A percentile compares a stretch with the other conserved stretches of the same genome.
Evolutionary conservation across 2,329 filamentous ascomycete species (phyloP).

Genomic region (Fusarium subglutinans): DNA sequence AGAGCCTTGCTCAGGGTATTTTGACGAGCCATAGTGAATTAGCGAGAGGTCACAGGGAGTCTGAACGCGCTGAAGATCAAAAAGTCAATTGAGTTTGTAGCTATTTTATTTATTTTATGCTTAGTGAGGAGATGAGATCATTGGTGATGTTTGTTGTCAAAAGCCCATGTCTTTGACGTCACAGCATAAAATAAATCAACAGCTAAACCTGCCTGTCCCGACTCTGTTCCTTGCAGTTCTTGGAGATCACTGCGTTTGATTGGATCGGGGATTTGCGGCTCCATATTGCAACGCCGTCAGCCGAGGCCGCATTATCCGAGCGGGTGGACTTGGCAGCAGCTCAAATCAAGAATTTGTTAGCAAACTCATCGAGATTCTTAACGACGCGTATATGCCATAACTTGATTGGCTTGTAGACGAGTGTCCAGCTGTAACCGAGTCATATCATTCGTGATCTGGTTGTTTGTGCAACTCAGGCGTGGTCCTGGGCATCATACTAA

Average conservation of each 20-base stretch:
- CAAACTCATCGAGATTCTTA: not conserved
- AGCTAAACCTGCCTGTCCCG: constrained; percentile 15
- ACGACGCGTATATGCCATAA: not conserved
- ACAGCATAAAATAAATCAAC: constrained; percentile 9
- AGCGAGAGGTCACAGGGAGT: not conserved
- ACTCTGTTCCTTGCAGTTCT: constrained; percentile 23
- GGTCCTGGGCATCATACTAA: not conserved
- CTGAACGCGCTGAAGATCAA: not conserved
- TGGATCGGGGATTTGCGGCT: constrained; percentile 35
- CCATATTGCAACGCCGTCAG: constrained; percentile 9
- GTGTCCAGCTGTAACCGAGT: not conserved
- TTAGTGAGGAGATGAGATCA: constrained; percentile 23
- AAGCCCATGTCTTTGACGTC: constrained; percentile 24
- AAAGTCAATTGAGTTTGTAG: not conserved
- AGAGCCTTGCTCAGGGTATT: constrained; percentile 3
- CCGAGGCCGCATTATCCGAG: constrained; percentile 31
- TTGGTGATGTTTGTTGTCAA: not conserved
- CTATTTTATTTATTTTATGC: not conserved
- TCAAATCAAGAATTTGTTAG: constrained; percentile 12
- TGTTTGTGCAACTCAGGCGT: not conserved
- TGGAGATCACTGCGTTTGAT: not conserved
- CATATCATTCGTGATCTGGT: not conserved
- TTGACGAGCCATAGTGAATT: constrained; percentile 20
- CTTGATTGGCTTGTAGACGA: not conserved
- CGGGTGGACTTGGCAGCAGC: constrained; percentile 20